Conservation (phyloP, 208 protist genomes). For the Angomonas deanei region DNA sequence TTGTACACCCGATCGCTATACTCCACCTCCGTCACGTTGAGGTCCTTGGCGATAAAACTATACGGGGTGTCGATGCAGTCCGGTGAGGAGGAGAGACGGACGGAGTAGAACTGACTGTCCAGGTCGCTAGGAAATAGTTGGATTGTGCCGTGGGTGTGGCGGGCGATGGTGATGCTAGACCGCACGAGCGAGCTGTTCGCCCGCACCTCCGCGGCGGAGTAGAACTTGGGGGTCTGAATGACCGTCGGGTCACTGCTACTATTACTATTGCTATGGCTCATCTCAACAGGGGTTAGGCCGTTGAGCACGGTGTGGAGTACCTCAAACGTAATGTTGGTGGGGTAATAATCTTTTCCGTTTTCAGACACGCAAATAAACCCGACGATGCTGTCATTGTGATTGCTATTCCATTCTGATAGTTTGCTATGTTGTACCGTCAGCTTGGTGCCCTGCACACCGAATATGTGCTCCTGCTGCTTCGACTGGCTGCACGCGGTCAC, state of each 20-base stretch:
- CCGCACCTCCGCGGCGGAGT: background rate
- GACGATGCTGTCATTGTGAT: constrained; percentile 18
- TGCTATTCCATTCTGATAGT: too few species aligned
- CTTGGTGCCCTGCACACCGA: constrained; percentile 18
- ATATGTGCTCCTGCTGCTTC: constrained; percentile 61
- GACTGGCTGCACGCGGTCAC: constrained; percentile 28
- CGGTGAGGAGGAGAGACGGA: constrained; percentile 41
- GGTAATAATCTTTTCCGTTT: constrained; percentile 52
- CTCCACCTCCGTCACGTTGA: constrained; percentile 7
- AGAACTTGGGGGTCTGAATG: constrained; percentile 31
- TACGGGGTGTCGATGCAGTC: constrained; percentile 42
- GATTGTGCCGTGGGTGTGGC: constrained; percentile 38
- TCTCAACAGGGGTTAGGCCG: constrained; percentile 37
- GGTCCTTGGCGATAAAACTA: constrained; percentile 19
- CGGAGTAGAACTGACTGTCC: background rate
- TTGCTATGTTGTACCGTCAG: constrained; percentile 36
- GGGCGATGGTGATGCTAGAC: constrained; percentile 19
- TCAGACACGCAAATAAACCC: constrained; percentile 65
- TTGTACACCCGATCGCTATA: background rate
- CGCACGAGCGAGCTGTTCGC: background rate
- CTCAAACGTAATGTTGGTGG: constrained; percentile 65
- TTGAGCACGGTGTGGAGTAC: constrained; percentile 43
- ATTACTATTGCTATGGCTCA: background rate
- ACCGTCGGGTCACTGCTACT: constrained; percentile 6
- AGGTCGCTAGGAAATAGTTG: constrained; percentile 23